phyloP scores from a whole-genome alignment of 257 asterid species.

The Nicotiana noctiflora region DNA sequence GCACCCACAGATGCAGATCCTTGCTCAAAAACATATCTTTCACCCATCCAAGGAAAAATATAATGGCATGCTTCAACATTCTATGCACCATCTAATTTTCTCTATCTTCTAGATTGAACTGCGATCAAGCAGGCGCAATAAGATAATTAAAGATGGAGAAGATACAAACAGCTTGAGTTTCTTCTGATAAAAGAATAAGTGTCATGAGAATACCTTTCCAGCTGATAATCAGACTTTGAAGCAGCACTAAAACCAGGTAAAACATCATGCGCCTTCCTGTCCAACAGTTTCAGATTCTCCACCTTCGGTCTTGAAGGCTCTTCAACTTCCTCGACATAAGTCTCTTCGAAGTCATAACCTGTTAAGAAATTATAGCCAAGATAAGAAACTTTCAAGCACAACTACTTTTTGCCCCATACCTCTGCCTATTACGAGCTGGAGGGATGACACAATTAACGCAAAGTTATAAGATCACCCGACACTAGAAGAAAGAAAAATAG shows the following conservation, averaged over 20 bases:
- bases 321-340: conserved; percentile 73
- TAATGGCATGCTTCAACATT: background rate
- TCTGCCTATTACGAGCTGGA: background rate
- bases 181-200: background rate
- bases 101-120: background rate
- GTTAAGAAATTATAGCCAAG: conserved; percentile 19
- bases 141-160: background rate
- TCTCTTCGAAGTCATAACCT: conserved; percentile 78
- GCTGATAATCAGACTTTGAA: conserved; percentile 46
- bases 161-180: background rate
- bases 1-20: background rate
- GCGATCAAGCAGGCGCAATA: background rate
- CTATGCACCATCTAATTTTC: background rate
- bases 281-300: conserved; percentile 51
- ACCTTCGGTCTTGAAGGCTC: conserved; percentile 57
- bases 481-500: background rate
- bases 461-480: background rate
- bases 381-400: background rate
- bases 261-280: conserved; percentile 46
- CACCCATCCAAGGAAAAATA: background rate
- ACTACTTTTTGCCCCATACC: background rate
- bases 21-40: background rate
- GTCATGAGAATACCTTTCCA: conserved; percentile 51
- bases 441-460: background rate
- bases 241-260: conserved; percentile 78